Conservation (phyloP, 2,329 filamentous ascomycete species). For the Leptoxyphium fumago region DNA sequence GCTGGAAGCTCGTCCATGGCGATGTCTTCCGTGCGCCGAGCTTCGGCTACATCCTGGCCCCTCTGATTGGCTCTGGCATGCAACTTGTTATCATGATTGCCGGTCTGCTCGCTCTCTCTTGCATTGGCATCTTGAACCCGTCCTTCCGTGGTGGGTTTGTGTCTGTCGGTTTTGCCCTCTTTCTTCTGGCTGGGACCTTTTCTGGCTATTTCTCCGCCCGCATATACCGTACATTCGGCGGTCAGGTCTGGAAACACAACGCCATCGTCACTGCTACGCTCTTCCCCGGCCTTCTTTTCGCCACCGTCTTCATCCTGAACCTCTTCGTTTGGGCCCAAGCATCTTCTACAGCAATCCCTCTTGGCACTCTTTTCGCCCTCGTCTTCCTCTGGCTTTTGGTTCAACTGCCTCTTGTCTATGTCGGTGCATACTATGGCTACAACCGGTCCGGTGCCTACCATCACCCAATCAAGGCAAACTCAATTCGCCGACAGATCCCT, state of each 20-base stretch:
- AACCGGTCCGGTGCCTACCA: slow-evolving; percentile 54
- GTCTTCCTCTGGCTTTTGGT: slow-evolving; percentile 70
- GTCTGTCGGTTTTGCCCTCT: slow-evolving; percentile 68
- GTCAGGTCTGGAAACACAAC: slow-evolving; percentile 60
- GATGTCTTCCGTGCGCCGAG: slow-evolving; percentile 69
- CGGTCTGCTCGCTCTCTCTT: slow-evolving; percentile 45
- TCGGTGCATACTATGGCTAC: slow-evolving; percentile 66
- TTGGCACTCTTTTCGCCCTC: slow-evolving; percentile 60
- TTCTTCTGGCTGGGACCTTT: slow-evolving; percentile 68
- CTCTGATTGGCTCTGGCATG: slow-evolving; percentile 70
- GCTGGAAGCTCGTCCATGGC: slow-evolving; percentile 80
- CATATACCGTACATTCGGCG: slow-evolving; percentile 72
- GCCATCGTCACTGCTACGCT: slow-evolving; percentile 58
- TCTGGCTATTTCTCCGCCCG: slow-evolving; percentile 78
- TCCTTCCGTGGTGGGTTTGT: slow-evolving; percentile 83
- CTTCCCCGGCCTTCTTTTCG: slow-evolving; percentile 66
- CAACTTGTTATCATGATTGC: slow-evolving; percentile 72
- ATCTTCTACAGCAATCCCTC: slow-evolving; percentile 74
- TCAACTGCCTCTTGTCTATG: slow-evolving; percentile 71
- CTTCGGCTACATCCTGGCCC: slow-evolving; percentile 59
- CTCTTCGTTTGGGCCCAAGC: slow-evolving; percentile 84
- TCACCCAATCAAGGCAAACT: slow-evolving; percentile 64
- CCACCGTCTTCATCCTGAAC: slow-evolving; percentile 64
- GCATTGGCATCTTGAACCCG: slow-evolving; percentile 65
- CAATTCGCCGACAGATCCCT: slow-evolving; percentile 60